phyloP scores from a whole-genome alignment of 208 protist genomes.

The Trypanosoma conorhini region DNA sequence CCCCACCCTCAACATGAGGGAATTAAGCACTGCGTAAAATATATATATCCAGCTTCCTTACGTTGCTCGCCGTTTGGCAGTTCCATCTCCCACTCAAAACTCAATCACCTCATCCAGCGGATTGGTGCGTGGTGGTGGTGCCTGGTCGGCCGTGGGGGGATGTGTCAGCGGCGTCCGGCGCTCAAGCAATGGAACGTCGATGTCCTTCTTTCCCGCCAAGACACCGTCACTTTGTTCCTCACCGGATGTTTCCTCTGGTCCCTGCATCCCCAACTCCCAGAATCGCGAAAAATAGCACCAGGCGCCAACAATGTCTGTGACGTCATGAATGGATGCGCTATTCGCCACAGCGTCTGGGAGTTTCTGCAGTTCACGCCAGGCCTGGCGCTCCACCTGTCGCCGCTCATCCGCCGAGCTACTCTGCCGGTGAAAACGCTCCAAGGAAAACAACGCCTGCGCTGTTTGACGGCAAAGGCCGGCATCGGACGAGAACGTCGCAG shows the following conservation, averaged over 20 bases:
- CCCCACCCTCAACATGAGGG: no score
- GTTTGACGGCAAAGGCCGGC: neutral
- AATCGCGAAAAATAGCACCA: slow-evolving; percentile 65
- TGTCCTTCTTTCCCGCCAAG: neutral
- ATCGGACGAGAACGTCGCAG: neutral
- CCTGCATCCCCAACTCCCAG: slow-evolving; percentile 65
- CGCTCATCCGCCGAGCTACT: slow-evolving; percentile 2
- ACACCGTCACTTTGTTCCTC: neutral
- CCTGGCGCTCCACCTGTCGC: slow-evolving; percentile 34
- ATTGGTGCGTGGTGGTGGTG: slow-evolving; percentile 42
- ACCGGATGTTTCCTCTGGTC: slow-evolving; percentile 25
- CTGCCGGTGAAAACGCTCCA: slow-evolving; percentile 29
- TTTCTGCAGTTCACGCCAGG: slow-evolving; percentile 55
- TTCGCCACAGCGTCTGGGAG: slow-evolving; percentile 43
- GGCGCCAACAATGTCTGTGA: slow-evolving; percentile 54
- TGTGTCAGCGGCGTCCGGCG: neutral
- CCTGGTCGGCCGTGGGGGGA: slow-evolving; percentile 12
- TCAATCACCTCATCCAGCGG: slow-evolving; percentile 62
- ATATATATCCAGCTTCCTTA: neutral
- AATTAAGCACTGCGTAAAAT: neutral
- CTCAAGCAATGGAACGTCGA: slow-evolving; percentile 33
- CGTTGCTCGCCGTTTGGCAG: neutral
- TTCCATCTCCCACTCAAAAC: slow-evolving; percentile 32
- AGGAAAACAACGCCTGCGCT: slow-evolving; percentile 22
- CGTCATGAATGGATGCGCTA: slow-evolving; percentile 25